Conservation (phyloP, 2,329 filamentous ascomycete species). For the Myriosclerotinia curreyana region DNA sequence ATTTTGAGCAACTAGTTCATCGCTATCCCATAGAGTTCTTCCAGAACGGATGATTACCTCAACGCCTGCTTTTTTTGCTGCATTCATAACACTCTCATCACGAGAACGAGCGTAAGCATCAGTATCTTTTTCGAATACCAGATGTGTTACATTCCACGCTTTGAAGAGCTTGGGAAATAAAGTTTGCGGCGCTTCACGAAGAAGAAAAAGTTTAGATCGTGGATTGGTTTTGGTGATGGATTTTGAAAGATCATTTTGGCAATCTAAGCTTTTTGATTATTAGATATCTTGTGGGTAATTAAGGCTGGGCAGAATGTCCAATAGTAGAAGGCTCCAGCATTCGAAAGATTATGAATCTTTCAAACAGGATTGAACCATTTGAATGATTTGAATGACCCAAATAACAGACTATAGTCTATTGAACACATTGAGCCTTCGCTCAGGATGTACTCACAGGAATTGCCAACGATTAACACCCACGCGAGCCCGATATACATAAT, state of each 20-base stretch:
- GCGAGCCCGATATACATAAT: slow-evolving; percentile 71
- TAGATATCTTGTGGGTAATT: neutral
- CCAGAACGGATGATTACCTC: slow-evolving; percentile 63
- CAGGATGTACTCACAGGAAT: slow-evolving; percentile 50
- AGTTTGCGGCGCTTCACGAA: slow-evolving; percentile 70
- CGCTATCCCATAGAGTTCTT: slow-evolving; percentile 70
- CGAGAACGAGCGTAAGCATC: slow-evolving; percentile 67
- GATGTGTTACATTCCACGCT: slow-evolving; percentile 69
- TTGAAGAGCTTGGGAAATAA: slow-evolving; percentile 70
- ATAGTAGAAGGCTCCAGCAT: neutral
- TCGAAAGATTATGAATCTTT: too few relatives aligned
- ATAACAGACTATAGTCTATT: too few relatives aligned
- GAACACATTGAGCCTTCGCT: too few relatives aligned
- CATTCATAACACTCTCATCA: slow-evolving; percentile 55
- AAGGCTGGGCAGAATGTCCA: neutral
- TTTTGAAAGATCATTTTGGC: slow-evolving; percentile 65
- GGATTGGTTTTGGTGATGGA: slow-evolving; percentile 67
- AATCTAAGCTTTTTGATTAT: slow-evolving; percentile 56
- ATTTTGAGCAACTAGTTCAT: slow-evolving; percentile 64
- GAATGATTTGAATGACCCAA: too few relatives aligned
- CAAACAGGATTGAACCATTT: too few relatives aligned
- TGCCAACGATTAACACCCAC: slow-evolving; percentile 73
- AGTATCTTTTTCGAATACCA: slow-evolving; percentile 77
- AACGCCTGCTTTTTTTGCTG: slow-evolving; percentile 65
- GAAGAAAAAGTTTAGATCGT: slow-evolving; percentile 67